Percentiles rank a stretch among this genome's conserved stretches.
phyloP scores from a whole-genome alignment of 345 rosid genomes.

The Rhizophora apiculata region DNA sequence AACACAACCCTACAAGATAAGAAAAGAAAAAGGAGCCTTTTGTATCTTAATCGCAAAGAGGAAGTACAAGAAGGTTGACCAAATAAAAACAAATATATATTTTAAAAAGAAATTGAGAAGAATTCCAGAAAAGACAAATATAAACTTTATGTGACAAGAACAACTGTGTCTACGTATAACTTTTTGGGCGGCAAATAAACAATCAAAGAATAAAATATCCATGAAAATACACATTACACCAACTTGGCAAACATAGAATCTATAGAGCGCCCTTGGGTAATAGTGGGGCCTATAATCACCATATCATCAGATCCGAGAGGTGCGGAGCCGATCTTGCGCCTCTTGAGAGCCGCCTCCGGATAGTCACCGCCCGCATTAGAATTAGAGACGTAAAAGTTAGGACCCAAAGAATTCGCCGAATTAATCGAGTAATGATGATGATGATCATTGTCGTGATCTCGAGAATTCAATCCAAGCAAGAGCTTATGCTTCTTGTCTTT shows the following conservation, averaged over 20 bases:
- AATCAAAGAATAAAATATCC: conserved; percentile 27
- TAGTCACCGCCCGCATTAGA: conserved; percentile 38
- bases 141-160: conserved; percentile 52
- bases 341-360: conserved; percentile 34
- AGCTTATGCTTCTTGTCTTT: conserved; percentile 66
- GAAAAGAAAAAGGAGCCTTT: conserved; percentile 18
- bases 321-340: conserved; percentile 36
- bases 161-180: conserved; percentile 16
- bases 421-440: conserved; percentile 18
- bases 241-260: conserved; percentile 18
- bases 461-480: conserved; percentile 60
- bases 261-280: not conserved
- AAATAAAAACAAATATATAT: conserved; percentile 14
- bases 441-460: conserved; percentile 23
- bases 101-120: not conserved
- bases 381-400: conserved; percentile 41
- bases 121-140: conserved; percentile 62
- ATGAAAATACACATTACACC: conserved; percentile 15
- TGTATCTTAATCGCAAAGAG: conserved; percentile 1
- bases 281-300: conserved; percentile 34
- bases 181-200: conserved; percentile 31
- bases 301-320: conserved; percentile 53
- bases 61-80: conserved; percentile 22
- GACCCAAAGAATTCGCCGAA: conserved; percentile 10
- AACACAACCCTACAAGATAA: conserved; percentile 14